Base-by-base conservation (phyloP, 495 filamentous ascomycete genomes). In the Trypethelium eluteriae region DNA sequence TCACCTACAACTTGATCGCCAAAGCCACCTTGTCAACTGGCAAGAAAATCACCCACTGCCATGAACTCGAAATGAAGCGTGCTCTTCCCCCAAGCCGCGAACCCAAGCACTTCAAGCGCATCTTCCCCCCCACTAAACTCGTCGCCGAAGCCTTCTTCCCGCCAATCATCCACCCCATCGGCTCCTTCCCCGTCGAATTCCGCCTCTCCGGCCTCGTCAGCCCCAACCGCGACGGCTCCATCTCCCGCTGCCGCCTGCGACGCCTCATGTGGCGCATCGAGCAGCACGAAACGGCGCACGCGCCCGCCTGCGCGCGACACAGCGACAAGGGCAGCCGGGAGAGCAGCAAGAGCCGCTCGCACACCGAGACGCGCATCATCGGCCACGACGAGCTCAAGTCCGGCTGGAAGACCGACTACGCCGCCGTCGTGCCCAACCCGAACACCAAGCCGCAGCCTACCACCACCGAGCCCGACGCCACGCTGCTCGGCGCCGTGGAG, bases 361-460 rank as follows among this genome's bases (percentile, higher is more conserved):
- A 96, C 66, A 83, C 25, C 25, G 25, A 25, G 25, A 25, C 83
- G 4, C 86, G 89, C 39, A 84, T 86, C 65, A 85, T 98, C 69
- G 91, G 86, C 36, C 80, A 81, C 66, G 87, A 86, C 2, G 91
- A 93, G 70, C 74, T 93, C 70, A 91, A 90, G 77, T 81, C 72
- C 3, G 93, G 93, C n/a, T 99, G 94, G 94, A 99, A 99, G 78
- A 86, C 88, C n/a, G 92, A 96, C 76, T 98, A 78, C 66, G 63
- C 63, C 32, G 70, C 68, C 32, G 75, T 73, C 67, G 69, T 14
- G 10, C 49, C 49, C 12, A 5, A 12, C 10, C 49, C 49, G 32
- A 59, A 36, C 32, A 9, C 5, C 25, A 14, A 80, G 53, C 18
- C 5, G 25, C 32, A 10, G 3, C 53, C 18, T 32, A 18, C 25